Conservation (phyloP, 2,329 filamentous ascomycete genomes). For the Colletotrichum sp. region DNA sequence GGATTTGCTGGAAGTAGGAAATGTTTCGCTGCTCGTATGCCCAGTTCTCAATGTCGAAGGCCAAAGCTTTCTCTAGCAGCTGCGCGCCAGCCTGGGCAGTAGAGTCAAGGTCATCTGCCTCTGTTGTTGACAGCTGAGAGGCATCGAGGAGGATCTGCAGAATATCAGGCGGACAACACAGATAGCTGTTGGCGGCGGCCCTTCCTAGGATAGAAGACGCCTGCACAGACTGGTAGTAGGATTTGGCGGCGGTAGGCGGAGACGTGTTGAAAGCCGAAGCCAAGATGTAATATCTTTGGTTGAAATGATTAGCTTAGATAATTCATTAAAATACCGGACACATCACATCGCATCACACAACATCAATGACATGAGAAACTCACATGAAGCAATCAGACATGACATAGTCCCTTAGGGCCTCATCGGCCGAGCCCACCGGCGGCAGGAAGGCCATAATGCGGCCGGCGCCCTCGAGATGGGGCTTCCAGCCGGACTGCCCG, state of each 20-base stretch:
- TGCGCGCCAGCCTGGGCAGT: conserved; percentile 32
- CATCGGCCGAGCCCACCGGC: conserved; percentile 35
- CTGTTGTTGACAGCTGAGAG: conserved; percentile 41
- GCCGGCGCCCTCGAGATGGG: conserved; percentile 51
- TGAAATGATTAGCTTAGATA: not conserved
- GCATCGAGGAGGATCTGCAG: conserved; percentile 49
- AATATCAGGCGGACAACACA: conserved; percentile 50
- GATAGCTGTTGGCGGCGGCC: conserved; percentile 49
- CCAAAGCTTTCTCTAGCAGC: conserved; percentile 41
- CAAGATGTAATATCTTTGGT: conserved; percentile 47
- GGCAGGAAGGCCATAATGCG: conserved; percentile 47
- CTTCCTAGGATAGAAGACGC: conserved; percentile 42
- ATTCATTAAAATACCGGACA: not conserved
- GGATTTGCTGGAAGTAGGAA: conserved; percentile 36
- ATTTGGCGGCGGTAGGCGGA: conserved; percentile 29
- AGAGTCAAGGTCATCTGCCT: conserved; percentile 29
- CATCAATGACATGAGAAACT: conserved; percentile 17
- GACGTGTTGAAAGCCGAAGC: conserved; percentile 48
- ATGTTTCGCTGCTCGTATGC: conserved; percentile 40
- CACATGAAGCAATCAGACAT: conserved; percentile 54
- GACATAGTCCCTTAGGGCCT: conserved; percentile 47
- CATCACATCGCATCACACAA: not conserved
- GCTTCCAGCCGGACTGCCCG: conserved; percentile 51
- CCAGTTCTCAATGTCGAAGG: conserved; percentile 47
- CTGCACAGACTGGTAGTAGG: conserved; percentile 40